Conservation (phyloP, 129 eudicot species). For the Rutidosis leptorrhynchoides region DNA sequence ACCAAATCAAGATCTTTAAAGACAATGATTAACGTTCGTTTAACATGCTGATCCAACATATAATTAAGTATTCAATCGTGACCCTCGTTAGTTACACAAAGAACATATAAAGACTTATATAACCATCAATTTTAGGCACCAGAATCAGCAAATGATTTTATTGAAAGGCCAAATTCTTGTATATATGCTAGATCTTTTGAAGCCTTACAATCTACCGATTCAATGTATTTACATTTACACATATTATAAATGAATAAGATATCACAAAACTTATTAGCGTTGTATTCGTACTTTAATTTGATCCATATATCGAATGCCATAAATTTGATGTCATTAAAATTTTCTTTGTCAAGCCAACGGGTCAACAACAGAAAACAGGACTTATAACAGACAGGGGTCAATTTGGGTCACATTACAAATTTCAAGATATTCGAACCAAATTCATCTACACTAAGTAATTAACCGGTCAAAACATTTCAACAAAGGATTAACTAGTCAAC, state of each 20-base stretch:
- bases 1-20: constrained; percentile 4
- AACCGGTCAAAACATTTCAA: background rate
- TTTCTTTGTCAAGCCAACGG: background rate
- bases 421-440: background rate
- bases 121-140: background rate
- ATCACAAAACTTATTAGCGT: background rate
- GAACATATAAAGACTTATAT: background rate
- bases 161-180: background rate
- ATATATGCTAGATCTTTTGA: background rate
- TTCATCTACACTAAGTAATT: background rate
- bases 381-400: background rate
- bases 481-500: background rate
- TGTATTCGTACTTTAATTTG: background rate
- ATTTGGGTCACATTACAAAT: background rate
- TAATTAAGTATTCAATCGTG: background rate
- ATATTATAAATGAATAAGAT: background rate
- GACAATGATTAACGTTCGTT: background rate
- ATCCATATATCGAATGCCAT: background rate
- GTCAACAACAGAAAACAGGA: background rate
- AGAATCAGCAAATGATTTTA: background rate
- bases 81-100: background rate
- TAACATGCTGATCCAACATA: background rate
- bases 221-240: background rate
- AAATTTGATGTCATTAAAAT: background rate
- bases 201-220: background rate